Base-by-base conservation (phyloP, 495 filamentous ascomycete species). In the Xylaria castorea region DNA sequence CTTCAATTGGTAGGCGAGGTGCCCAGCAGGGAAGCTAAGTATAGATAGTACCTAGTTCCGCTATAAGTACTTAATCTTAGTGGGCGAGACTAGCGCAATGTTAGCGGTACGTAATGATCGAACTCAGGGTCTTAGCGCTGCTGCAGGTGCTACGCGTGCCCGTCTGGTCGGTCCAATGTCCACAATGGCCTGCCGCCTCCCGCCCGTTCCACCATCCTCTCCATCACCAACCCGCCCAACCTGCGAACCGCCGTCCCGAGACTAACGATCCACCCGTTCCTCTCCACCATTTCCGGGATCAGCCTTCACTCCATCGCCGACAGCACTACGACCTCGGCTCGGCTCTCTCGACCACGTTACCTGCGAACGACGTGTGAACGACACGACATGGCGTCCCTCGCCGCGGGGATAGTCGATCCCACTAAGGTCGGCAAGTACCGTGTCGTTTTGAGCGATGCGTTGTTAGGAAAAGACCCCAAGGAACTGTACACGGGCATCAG, bases 351-450 rank as follows among this genome's bases (percentile, higher is more conserved):
- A 40, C 57, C 44, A n/a, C 30, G 44, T 22, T 36, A 11, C 36
- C 50, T 68, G 36, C 22, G 50, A 55, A 20, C 48, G 16, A 51
- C 55, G 55, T 63, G 57, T 34, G 72, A 75, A 61, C 48, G 38
- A 30, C 63, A 44, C 70, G 32, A 75, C 22, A 78, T 78, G 78
- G 48, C 77, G 40, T 70, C 75, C 70, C 75, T 79, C 53, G 76
- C 72, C 60, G 66, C 79, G 73, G 76, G 78, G 51, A 80, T 86
- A 62, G 71, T 82, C 48, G 85, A 87, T 77, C 84, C 83, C 61
- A 85, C 83, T n/a, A 86, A 85, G 76, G 75, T 80, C 42, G 87
- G 82, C 70, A 85, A 85, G 74, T 88, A 88, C 71, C 87, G 86
- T 50, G 81, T 89, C 46, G 83, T 89, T 20, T 78, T 89, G 61